Evolutionary conservation across 169 alveolate genomes (phyloP).

Genomic region (Plasmodium vinckei): DNA sequence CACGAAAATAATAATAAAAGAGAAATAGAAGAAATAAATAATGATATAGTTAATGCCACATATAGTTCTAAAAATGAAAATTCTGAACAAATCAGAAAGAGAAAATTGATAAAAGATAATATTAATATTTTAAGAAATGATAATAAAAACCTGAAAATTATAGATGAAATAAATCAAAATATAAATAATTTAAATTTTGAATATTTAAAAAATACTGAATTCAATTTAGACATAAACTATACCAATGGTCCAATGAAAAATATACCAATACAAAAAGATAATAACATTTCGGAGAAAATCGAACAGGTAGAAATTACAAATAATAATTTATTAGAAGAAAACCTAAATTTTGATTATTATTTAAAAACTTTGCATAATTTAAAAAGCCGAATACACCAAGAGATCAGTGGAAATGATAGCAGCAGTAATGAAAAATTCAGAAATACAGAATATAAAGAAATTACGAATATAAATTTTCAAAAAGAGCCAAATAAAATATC

Average conservation of each 20-base stretch:
- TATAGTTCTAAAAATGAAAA: background rate
- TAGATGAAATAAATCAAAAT: constrained; percentile 3
- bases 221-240: background rate
- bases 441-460: no score
- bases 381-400: constrained; percentile 37
- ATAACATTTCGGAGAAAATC: constrained; percentile 10
- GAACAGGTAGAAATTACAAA: constrained; percentile 1
- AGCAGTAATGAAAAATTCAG: background rate
- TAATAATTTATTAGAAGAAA: constrained; percentile 15
- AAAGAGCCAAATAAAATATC: no score
- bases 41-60: no score
- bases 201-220: background rate
- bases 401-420: constrained; percentile 15
- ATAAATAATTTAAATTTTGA: background rate
- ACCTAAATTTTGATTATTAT: constrained; percentile 38
- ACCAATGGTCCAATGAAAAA: background rate
- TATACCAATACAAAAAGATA: constrained; percentile 1
- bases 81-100: constrained; percentile 42
- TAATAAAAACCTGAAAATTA: constrained; percentile 3
- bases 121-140: constrained; percentile 35
- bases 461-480: no score
- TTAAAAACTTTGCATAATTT: constrained; percentile 37
- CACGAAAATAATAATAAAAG: no score
- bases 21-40: no score
- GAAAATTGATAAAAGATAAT: constrained; percentile 34